Conservation (phyloP, 2,329 filamentous ascomycete genomes). For the Calonectria pteridis region DNA sequence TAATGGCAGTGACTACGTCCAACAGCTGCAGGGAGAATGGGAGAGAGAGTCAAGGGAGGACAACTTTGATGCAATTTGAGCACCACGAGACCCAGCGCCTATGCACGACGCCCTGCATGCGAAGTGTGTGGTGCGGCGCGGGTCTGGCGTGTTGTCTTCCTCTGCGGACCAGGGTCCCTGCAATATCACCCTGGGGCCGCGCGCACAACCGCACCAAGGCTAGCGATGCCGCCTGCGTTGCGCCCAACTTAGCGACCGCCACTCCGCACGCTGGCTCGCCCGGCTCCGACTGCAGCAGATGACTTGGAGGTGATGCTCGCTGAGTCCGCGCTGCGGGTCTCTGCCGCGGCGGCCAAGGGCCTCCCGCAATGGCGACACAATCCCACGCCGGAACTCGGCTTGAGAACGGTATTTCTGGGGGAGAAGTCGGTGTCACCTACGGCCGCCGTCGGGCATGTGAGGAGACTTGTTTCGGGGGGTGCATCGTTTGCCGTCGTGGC, state of each 20-base stretch:
- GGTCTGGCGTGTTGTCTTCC: slow-evolving; percentile 38
- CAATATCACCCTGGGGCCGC: slow-evolving; percentile 29
- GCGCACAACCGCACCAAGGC: slow-evolving; percentile 18
- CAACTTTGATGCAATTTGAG: slow-evolving; percentile 26
- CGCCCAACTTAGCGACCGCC: slow-evolving; percentile 32
- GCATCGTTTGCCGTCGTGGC: slow-evolving; percentile 13
- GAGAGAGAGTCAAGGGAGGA: slow-evolving; percentile 21
- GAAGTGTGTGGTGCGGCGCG: slow-evolving; percentile 40
- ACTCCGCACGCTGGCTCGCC: slow-evolving; percentile 30
- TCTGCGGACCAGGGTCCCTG: slow-evolving; percentile 34
- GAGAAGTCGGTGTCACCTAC: slow-evolving; percentile 24
- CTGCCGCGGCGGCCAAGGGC: slow-evolving; percentile 27
- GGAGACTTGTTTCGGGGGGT: slow-evolving; percentile 20
- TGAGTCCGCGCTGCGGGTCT: slow-evolving; percentile 31
- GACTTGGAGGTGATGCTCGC: slow-evolving; percentile 20
- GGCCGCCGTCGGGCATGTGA: slow-evolving; percentile 18
- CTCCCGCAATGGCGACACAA: slow-evolving; percentile 24
- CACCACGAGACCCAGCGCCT: slow-evolving; percentile 48
- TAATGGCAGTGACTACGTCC: neutral
- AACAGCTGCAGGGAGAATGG: slow-evolving; percentile 4
- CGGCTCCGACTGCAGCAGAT: slow-evolving; percentile 31
- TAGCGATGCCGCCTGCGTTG: slow-evolving; percentile 29
- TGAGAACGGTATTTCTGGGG: slow-evolving; percentile 24
- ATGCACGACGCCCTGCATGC: slow-evolving; percentile 48
- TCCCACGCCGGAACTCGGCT: slow-evolving; percentile 28